Conservation (phyloP, 2,329 filamentous ascomycete species). For the Alternaria postmessia region DNA sequence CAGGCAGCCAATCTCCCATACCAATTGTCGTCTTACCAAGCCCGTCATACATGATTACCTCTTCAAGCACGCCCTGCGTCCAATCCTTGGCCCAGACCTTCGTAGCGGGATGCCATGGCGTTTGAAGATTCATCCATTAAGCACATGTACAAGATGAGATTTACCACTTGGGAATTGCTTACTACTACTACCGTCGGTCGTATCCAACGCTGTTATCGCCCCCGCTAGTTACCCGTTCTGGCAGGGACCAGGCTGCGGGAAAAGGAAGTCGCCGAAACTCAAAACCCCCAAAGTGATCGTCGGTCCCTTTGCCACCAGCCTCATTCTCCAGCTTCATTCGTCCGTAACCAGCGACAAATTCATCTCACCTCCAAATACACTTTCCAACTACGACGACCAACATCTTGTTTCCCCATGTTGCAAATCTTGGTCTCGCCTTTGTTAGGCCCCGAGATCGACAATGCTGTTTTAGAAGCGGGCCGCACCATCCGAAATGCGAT, state of each 20-base stretch:
- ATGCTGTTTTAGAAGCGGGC: neutral
- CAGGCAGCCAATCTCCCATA: slow-evolving; percentile 6
- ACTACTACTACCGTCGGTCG: neutral
- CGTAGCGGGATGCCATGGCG: slow-evolving; percentile 13
- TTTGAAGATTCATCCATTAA: slow-evolving; percentile 12
- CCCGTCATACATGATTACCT: slow-evolving; percentile 17
- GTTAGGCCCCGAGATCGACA: neutral
- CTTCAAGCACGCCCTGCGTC: slow-evolving; percentile 29
- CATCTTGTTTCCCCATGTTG: neutral
- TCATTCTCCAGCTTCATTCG: neutral
- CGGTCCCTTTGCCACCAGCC: neutral
- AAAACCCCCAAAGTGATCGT: neutral
- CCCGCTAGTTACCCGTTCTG: slow-evolving; percentile 2
- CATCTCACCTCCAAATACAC: neutral
- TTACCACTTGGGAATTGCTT: slow-evolving; percentile 11
- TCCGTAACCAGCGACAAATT: neutral
- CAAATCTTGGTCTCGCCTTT: neutral
- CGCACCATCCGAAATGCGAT: neutral
- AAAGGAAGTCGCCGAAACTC: slow-evolving; percentile 11
- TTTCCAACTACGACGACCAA: neutral
- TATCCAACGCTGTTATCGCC: slow-evolving; percentile 8
- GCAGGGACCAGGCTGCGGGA: slow-evolving; percentile 2
- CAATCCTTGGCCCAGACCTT: slow-evolving; percentile 22
- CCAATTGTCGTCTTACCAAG: slow-evolving; percentile 6
- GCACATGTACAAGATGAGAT: slow-evolving; percentile 9